Conservation (phyloP, 306 rosid genomes). For the Fragaria vesca region DNA sequence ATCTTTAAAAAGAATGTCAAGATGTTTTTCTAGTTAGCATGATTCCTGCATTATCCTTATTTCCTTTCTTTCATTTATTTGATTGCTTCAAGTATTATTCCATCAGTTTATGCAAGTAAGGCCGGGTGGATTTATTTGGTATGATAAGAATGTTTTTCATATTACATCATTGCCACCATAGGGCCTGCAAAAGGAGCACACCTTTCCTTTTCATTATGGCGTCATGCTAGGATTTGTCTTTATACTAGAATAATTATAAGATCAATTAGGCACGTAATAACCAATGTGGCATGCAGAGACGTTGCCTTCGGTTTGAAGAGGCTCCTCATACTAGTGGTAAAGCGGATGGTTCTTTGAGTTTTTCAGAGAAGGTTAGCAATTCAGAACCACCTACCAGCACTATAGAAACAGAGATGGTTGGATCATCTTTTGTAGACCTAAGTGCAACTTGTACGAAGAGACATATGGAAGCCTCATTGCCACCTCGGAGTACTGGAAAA, state of each 20-base stretch:
- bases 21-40: background rate
- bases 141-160: constrained; percentile 15
- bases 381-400: constrained; percentile 19
- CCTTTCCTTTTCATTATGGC: constrained; percentile 2
- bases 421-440: constrained; percentile 26
- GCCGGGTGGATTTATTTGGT: constrained; percentile 13
- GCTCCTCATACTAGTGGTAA: constrained; percentile 29
- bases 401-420: constrained; percentile 13
- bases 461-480: constrained; percentile 29
- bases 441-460: constrained; percentile 26
- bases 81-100: background rate
- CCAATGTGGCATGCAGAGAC: constrained; percentile 45
- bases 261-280: constrained; percentile 40
- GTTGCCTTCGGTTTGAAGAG: constrained; percentile 62
- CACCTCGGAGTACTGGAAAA: constrained; percentile 31
- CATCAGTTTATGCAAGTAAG: background rate
- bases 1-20: background rate
- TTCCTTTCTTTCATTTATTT: background rate
- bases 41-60: background rate
- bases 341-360: constrained; percentile 20
- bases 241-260: constrained; percentile 14
- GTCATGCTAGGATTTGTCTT: constrained; percentile 3
- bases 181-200: constrained; percentile 5
- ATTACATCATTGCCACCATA: background rate
- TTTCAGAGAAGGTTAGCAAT: constrained; percentile 12